Base-by-base conservation (phyloP, 2,329 filamentous ascomycete genomes). In the Botrytis hyacinthi region DNA sequence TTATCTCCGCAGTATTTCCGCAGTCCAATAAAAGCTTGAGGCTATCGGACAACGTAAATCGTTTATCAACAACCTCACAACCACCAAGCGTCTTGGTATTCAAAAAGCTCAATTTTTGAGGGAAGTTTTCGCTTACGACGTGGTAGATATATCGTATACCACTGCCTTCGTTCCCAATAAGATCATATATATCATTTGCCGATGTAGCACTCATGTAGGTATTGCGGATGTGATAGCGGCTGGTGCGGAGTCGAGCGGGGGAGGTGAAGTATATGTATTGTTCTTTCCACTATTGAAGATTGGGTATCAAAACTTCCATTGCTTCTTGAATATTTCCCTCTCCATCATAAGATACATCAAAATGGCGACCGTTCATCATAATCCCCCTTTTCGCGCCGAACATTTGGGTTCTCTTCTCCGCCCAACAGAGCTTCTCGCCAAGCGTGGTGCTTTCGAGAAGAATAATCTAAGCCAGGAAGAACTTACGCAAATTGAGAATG, bases 401-500 rank as follows among this genome's bases (percentile, higher is more conserved):
- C 89, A 91, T 78, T 83, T 90, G 69, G 89, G 89, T 70, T 90
- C 88, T n/a, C 83, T 91, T 54, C 85, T 91, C 46, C 87, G 89
- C 65, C 88, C 89, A 4, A 81, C 87, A 71, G 83, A 86, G 73
- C 84, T 91, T 57, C 84, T 90, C 59, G 82, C 87, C 63, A 86
- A 85, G 73, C 87, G 89, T 77, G 83, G 85, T 71, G 84, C 86
- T 75, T 84, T 86, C 65, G 87, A 89, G 77, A 86, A 86, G 72
- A 86, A 87, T 42, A 79, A 86, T 74, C 79, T 84, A 32, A 76
- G 70, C 60, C 76, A 76, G 82, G 87, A 76, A 82, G 91, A 68
- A 79, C 80, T 77, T 20, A 76, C 78, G 9, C 82, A 83, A 9
- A 80, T 87, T 29, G 89, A 91, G 79, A 85, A 89, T 78, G 86